phyloP scores from a whole-genome alignment of 1,284 basidiomycete species.

The Gymnopus androsaceus region DNA sequence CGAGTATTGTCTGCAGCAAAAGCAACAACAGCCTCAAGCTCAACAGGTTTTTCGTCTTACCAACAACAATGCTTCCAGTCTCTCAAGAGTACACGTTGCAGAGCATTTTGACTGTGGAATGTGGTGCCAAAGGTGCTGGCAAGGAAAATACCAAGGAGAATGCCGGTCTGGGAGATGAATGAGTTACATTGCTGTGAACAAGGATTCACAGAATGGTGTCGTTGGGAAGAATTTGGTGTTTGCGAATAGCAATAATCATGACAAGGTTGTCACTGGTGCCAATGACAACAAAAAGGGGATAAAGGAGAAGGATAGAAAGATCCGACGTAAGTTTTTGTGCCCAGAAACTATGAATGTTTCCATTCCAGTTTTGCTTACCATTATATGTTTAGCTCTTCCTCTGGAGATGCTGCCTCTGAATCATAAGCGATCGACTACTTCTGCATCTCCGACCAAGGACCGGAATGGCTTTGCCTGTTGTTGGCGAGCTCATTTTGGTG shows the following conservation, averaged over 20 bases:
- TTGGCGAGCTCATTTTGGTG: constrained; percentile 81
- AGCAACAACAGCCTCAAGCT: background rate
- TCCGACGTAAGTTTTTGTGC: constrained; percentile 49
- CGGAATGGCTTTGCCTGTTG: constrained; percentile 47
- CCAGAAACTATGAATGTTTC: background rate
- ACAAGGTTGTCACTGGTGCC: constrained; percentile 18
- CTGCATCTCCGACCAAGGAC: constrained; percentile 21
- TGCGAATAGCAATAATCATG: constrained; percentile 32
- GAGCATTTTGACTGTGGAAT: constrained; percentile 11
- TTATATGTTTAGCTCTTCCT: constrained; percentile 28
- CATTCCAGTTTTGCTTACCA: constrained; percentile 11
- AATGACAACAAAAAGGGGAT: constrained; percentile 37
- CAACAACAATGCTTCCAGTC: constrained; percentile 11
- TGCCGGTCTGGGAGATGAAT: constrained; percentile 34
- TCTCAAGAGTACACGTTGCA: constrained; percentile 1
- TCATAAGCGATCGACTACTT: constrained; percentile 21
- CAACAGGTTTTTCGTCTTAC: constrained; percentile 1
- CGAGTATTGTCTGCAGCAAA: background rate
- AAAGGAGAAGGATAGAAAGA: constrained; percentile 49
- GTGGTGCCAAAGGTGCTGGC: constrained; percentile 11
- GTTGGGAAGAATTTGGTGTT: constrained; percentile 53
- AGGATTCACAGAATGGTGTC: constrained; percentile 36
- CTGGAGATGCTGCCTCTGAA: constrained; percentile 29
- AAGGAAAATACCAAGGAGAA: constrained; percentile 63
- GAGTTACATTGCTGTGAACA: constrained; percentile 36